Conservation (phyloP, 2,329 filamentous ascomycete genomes). For the Magnaporthiopsis incrustans region DNA sequence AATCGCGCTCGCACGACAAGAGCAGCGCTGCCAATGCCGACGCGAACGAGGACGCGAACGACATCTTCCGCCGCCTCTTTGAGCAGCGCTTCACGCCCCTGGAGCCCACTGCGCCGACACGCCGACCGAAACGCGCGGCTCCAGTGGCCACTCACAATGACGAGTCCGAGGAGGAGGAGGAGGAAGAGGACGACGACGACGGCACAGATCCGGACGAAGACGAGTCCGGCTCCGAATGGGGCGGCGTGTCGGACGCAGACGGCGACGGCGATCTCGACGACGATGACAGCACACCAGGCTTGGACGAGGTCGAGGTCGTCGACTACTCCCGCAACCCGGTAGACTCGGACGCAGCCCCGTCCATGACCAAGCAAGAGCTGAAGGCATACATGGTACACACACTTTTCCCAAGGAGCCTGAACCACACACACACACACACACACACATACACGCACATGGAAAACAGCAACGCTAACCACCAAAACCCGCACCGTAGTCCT, state of each 20-base stretch:
- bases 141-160: conserved; percentile 22
- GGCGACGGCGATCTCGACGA: conserved; percentile 11
- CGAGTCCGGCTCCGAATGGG: conserved; percentile 46
- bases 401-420: no score
- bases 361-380: conserved; percentile 59
- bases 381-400: conserved; percentile 66
- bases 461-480: neutral
- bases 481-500: conserved; percentile 30
- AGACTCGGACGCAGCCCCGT: conserved; percentile 11
- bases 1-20: conserved; percentile 20
- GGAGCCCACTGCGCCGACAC: conserved; percentile 20
- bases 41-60: conserved; percentile 52
- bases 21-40: conserved; percentile 8
- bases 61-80: conserved; percentile 75
- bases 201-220: conserved; percentile 19
- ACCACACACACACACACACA: no score
- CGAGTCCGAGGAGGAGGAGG: conserved; percentile 26
- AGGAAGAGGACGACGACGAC: conserved; percentile 12
- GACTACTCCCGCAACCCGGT: conserved; percentile 34
- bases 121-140: conserved; percentile 23
- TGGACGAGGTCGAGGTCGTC: conserved; percentile 47
- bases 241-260: conserved; percentile 49
- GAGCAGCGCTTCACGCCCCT: conserved; percentile 81
- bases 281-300: neutral
- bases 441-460: neutral